phyloP scores from a whole-genome alignment of 2,329 filamentous ascomycete genomes.

The Sporothrix dimorphospora region DNA sequence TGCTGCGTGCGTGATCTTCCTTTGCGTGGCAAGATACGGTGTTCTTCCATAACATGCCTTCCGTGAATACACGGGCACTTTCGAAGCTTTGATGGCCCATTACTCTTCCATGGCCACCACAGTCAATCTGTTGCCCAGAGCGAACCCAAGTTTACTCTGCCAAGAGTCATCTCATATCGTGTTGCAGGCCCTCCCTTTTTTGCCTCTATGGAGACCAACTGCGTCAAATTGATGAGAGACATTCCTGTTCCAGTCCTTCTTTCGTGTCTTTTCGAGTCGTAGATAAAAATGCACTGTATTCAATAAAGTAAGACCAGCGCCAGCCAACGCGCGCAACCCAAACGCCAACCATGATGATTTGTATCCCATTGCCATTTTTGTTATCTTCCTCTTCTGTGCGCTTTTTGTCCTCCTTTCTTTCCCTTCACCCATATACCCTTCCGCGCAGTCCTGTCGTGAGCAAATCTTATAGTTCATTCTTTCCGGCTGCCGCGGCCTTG shows the following conservation, averaged over 20 bases:
- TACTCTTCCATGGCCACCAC: constrained; percentile 66
- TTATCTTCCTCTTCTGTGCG: background rate
- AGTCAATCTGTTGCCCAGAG: constrained; percentile 90
- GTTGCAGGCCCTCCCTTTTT: constrained; percentile 80
- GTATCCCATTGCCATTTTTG: background rate
- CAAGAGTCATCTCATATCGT: constrained; percentile 90
- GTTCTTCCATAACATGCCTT: background rate
- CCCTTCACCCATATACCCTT: background rate
- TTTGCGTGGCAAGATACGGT: background rate
- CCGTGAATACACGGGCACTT: constrained; percentile 62
- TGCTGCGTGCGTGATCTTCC: background rate
- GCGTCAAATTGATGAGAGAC: constrained; percentile 89
- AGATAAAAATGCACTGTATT: background rate
- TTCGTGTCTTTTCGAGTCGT: background rate
- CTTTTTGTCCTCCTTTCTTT: constrained; percentile 6
- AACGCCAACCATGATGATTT: background rate
- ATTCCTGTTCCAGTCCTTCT: constrained; percentile 40
- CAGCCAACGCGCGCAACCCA: background rate
- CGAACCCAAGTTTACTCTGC: constrained; percentile 73
- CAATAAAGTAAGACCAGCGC: background rate
- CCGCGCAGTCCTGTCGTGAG: too few relatives aligned
- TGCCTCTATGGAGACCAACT: constrained; percentile 74
- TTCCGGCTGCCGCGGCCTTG: constrained; percentile 26
- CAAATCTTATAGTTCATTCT: background rate
- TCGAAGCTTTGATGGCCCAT: constrained; percentile 84